Base-by-base conservation (phyloP, 306 rosid genomes). In the Styphnolobium japonicum region DNA sequence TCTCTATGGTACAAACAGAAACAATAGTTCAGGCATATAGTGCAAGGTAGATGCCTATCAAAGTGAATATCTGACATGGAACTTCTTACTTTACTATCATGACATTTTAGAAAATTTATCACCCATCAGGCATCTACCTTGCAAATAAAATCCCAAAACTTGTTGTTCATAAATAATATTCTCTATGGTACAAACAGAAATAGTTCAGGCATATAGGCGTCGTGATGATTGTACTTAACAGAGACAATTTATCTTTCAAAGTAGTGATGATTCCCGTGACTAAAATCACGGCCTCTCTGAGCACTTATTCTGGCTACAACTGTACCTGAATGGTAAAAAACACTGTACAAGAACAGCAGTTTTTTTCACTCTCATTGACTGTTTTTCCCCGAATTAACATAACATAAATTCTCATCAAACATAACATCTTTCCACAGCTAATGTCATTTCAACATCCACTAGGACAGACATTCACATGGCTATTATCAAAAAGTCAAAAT, bases 11-110 rank as follows among this genome's bases (percentile, higher is more conserved):
- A 42, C 76, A 71, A 65, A 53, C 43, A 77, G 60, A 25, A 61
- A 55, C 80, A 62, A 77, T 7, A 6, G 16, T 46, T 67, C 49
- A 40, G n/a, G n/a, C n/a, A n/a, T n/a, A n/a, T n/a, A n/a, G n/a
- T n/a, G n/a, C n/a, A n/a, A n/a, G n/a, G n/a, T n/a, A n/a, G n/a
- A n/a, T n/a, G n/a, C n/a, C n/a, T 46, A 69, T 76, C 71, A 62
- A 68, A 84, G 87, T 80, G 84, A 78, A 75, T 56, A 52, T 69
- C 68, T 87, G 84, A 64, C 83, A 73, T 46, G 71, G 55, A 53
- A 61, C 52, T 25, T 78, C 36, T 16, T 27, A 75, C 84, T 81
- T 82, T 67, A 67, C 49, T 40, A 70, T 82, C 82, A 83, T 84
- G 57, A 78, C 62, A 67, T 23, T 40, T n/a, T 36, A 22, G 8